phyloP scores from a whole-genome alignment of 2,329 filamentous ascomycete species.

The Sordariomycetes sp. region DNA sequence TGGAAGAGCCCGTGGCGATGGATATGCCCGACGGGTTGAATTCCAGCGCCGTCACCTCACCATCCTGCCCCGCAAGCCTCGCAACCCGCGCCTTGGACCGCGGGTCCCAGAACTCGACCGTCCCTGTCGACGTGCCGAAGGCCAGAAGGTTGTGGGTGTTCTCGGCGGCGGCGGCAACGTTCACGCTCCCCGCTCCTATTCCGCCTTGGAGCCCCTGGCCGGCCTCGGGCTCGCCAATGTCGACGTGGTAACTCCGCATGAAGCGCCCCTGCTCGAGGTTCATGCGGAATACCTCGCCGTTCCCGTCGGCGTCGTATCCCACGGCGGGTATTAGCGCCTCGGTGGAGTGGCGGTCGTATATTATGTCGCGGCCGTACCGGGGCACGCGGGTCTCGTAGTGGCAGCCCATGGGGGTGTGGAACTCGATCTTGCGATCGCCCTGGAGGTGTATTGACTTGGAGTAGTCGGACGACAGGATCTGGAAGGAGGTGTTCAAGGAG shows the following conservation, averaged over 20 bases:
- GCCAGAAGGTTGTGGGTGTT: conserved; percentile 81
- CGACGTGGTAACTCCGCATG: conserved; percentile 87
- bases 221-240: conserved; percentile 63
- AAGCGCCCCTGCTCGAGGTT: conserved; percentile 89
- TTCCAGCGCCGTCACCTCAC: conserved; percentile 76
- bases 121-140: conserved; percentile 91
- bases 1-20: conserved; percentile 77
- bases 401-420: conserved; percentile 80
- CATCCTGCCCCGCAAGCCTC: conserved; percentile 56
- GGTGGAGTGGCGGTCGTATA: conserved; percentile 71
- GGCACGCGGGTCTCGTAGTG: conserved; percentile 87
- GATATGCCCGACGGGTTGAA: conserved; percentile 79
- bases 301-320: conserved; percentile 73
- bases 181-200: conserved; percentile 75
- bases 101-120: conserved; percentile 93
- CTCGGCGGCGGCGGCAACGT: conserved; percentile 78
- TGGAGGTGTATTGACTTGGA: conserved; percentile 92
- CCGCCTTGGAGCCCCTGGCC: conserved; percentile 65
- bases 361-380: conserved; percentile 80
- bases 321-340: conserved; percentile 84
- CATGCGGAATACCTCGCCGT: conserved; percentile 84
- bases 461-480: conserved; percentile 82
- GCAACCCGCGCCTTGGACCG: conserved; percentile 74
- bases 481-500: conserved; percentile 82
- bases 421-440: conserved; percentile 80